Base-by-base conservation (phyloP, 2,329 filamentous ascomycete genomes). In the Penicillium paneum region DNA sequence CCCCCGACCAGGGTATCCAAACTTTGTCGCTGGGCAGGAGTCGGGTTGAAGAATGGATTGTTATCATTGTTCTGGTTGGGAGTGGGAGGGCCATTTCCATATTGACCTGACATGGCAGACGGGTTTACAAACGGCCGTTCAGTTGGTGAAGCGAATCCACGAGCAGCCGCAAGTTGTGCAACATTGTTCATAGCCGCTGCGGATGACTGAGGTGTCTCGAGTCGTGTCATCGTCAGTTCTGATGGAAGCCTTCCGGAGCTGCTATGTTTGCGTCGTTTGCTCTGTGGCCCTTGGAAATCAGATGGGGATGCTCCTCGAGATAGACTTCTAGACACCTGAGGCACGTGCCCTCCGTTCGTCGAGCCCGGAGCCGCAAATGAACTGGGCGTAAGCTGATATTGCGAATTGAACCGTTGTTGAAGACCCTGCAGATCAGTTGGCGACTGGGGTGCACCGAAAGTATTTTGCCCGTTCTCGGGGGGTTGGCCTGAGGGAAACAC, bases 191-290 rank as follows among this genome's bases (percentile, higher is more conserved):
- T 66, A 64, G 76, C 67, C 64, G 81, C 67, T 61, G 72, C 60
- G 7, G 70, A 67, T 17, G 71, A 61, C 47, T 76, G 76, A 52
- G 71, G 76, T 2, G 83, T 86, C 62, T 94, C 89, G 34, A 94
- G 78, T 52, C 85, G 85, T 2, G 91, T 96, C 91, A 96, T 96
- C 8, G 87, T 83, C 63, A 96, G 74, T 15, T 83, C 86, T 17
- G 82, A 85, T 0, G 90, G 89, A 13, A 95, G 76, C 70, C 90
- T 90, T 32, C 78, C 74, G 15, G 83, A 82, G 38, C 81, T 81
- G 69, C 87, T 91, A 6, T 87, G 85, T 72, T 96, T 96, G 59
- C 91, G 83, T 75, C 91, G 91, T 78, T 95, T 96, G 40, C 84
- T 81, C 32, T 80, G 79, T 2, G 88, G 88, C 1, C 85, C 88